Base-by-base conservation (phyloP, 2,329 filamentous ascomycete species). In the Colletotrichum falcatum region DNA sequence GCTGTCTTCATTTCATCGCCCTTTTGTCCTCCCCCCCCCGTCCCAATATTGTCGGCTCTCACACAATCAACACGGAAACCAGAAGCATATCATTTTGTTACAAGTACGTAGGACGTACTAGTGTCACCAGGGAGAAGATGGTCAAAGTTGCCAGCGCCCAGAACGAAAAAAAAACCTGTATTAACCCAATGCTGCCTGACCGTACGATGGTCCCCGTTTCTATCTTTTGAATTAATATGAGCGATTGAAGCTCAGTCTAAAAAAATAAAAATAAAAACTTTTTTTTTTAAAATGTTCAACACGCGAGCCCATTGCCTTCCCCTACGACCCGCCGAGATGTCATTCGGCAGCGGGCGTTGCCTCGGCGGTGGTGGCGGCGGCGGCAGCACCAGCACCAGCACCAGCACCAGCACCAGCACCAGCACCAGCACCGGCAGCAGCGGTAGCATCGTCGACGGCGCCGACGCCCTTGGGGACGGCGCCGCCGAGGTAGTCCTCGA, bases 401-500 rank as follows among this genome's bases (percentile, higher is more conserved):
- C 30, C 63, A 12, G 63, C 55, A n/a, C 18, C 28, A 39, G 61
- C 49, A 39, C 2, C 37, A 42, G 51, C 59, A 14, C 26, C 20
- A 37, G 58, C 58, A 14, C n/a, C 28, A n/a, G 66, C 42, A 1
- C n/a, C 48, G n/a, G 28, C 53, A 26, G 28, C 11, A n/a, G 16
- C 46, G 1, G 56, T 35, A 9, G 37, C 39, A 7, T 26, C 28
- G 26, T 28, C 33, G 8, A 28, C 30, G 11, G 60, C 33, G 26
- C 63, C 56, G 20, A 70, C 48, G 26, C 69, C 69, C 59, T 65
- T 71, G 49, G 60, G 68, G 6, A 51, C 39, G 35, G 80, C 81
- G 6, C 95, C 95, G 73, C 90, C 89, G n/a, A 99, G 85, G 77
- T 95, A 97, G 70, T 90, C 88, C 83, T 99, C 96, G 62, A 89